phyloP scores from a whole-genome alignment of 2,329 filamentous ascomycete genomes.

The Fusarium lyarnte region DNA sequence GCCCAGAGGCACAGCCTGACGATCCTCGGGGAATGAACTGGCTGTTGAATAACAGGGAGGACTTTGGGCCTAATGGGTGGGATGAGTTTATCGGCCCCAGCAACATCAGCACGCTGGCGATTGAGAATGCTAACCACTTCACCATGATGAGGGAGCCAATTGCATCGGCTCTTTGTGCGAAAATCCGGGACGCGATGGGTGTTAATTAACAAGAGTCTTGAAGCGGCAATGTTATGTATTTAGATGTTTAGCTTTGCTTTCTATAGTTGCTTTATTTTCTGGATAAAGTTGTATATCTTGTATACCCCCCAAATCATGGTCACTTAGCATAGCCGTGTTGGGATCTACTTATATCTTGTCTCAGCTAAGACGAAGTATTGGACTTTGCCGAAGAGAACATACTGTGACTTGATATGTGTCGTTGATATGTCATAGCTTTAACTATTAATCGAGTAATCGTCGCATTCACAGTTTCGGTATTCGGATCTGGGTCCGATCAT shows the following conservation, averaged over 20 bases:
- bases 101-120: neutral
- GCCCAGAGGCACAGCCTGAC: neutral
- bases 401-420: too few relatives aligned
- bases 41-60: neutral
- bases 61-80: neutral
- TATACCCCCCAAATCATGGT: too few relatives aligned
- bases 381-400: too few relatives aligned
- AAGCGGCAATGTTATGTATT: neutral
- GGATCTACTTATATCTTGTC: too few relatives aligned
- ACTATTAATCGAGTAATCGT: too few relatives aligned
- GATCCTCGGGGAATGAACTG: neutral
- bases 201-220: neutral
- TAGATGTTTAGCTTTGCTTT: neutral
- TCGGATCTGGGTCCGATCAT: too few relatives aligned
- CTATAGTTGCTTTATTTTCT: neutral
- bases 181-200: neutral
- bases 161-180: neutral
- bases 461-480: too few relatives aligned
- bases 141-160: neutral
- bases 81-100: neutral
- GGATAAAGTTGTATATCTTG: neutral
- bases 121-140: neutral
- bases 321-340: too few relatives aligned
- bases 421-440: too few relatives aligned
- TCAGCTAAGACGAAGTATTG: too few relatives aligned